Evolutionary conservation across 176 grass and related monocot species (phyloP), one percentile per base, ranked within the genome.

Genomic region (Phyllostachys edulis): DNA sequence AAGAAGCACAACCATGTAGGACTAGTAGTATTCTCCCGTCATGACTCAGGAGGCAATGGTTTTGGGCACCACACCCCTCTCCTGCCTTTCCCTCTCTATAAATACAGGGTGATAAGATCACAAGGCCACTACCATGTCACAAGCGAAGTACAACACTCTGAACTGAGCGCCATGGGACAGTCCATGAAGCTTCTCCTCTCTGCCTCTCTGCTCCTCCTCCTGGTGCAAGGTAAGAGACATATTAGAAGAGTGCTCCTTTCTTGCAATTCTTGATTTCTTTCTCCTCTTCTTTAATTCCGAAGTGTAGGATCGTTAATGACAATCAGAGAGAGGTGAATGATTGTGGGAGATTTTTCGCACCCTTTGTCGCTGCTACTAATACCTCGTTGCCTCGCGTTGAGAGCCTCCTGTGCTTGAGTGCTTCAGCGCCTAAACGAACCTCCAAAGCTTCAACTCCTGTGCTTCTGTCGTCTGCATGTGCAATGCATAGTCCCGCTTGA

Each of bases 161-260:
- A 75, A 24, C 5, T 20, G 8, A 24, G 6, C 21, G 9, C 7
- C 34, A 72, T 52, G 75, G 75, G 66, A 63, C 54, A 2, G 27
- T 13, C 40, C 52, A 27, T 26, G 26, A 91, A 84, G 75, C 57
- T 84, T 41, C 59, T 88, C 36, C 69, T 85, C 15, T 68, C 50
- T 64, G 67, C 26, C 6, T 11, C 76, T 37, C 62, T 91, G 5
- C 29, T 84, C 16, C 67, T 88, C 32, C 52, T 76, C n/a, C 41
- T 79, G 47, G 38, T 42, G 14, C 85, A 84, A 76, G 89, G 89
- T 88, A 84, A 7, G 62, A 9, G 15, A 9, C 5, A 18, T 3
- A 11, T 4, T 7, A 5, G 34, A 36, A 65, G 14, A 32, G 0
- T 17, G 14, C 63, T 54, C 63, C 20, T 71, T 69, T 60, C 47